Conservation (phyloP, 352 stramenopile species). For the Phytophthora europaea region DNA sequence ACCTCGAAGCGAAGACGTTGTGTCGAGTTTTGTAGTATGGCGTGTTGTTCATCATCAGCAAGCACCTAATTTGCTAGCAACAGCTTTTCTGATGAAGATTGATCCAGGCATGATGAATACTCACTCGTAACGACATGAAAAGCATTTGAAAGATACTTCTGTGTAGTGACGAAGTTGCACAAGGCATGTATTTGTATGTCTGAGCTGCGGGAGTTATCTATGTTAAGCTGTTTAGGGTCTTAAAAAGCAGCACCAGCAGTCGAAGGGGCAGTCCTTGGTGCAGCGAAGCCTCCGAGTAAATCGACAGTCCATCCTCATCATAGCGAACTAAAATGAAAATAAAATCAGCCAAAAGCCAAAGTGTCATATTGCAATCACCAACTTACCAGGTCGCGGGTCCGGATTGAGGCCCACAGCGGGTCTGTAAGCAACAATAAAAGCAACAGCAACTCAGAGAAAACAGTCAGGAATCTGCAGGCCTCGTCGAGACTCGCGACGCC, state of each 20-base stretch:
- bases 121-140: too few species aligned
- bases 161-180: background rate
- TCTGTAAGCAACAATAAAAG: conserved; percentile 57
- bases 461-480: too few species aligned
- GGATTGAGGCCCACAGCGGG: conserved; percentile 68
- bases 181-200: too few species aligned
- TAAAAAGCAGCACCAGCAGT: conserved; percentile 95
- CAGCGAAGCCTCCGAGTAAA: conserved; percentile 90
- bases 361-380: background rate
- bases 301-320: conserved; percentile 86
- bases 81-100: too few species aligned
- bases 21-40: background rate
- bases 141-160: background rate
- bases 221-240: conserved; percentile 40
- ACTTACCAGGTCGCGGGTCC: conserved; percentile 76
- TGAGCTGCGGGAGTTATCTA: too few species aligned
- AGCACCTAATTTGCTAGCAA: too few species aligned
- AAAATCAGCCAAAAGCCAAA: conserved; percentile 8
- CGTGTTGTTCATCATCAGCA: too few species aligned
- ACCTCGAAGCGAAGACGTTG: background rate
- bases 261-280: conserved; percentile 90
- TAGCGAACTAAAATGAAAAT: conserved; percentile 68
- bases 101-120: too few species aligned
- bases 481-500: conserved; percentile 59
- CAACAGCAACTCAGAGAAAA: too few species aligned